These are phyloP conservation scores for Camelina sativa DNA, from an alignment of 345 rosid species.

Conservation along the genomic window DNA sequence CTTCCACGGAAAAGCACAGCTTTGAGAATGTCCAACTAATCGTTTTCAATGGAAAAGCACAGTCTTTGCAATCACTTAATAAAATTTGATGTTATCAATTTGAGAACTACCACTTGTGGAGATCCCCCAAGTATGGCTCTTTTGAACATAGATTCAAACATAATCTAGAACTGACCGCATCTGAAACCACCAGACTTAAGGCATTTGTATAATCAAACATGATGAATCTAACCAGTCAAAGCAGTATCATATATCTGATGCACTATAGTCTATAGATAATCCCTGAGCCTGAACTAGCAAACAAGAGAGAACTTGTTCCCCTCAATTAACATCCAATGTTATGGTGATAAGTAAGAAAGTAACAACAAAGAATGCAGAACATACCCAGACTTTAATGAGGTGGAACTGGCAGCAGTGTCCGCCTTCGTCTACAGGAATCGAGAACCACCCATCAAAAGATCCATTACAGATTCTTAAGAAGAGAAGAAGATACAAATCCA, in stretches of 20 bases:
- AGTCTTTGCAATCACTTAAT: no score
- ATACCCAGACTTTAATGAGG: conserved; percentile 71
- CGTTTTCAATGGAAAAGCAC: neutral
- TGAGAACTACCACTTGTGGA: neutral
- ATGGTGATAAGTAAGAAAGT: neutral
- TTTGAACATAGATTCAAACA: neutral
- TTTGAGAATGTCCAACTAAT: no score
- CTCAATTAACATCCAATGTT: neutral
- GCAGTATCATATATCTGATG: conserved; percentile 9
- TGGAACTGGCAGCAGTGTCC: conserved; percentile 57
- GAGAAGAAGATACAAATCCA: neutral
- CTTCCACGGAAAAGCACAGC: neutral
- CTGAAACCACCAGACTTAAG: neutral
- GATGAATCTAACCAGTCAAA: neutral
- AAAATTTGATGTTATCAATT: no score
- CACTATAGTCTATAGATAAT: conserved; percentile 16
- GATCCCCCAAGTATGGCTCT: conserved; percentile 6
- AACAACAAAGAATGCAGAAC: conserved; percentile 24
- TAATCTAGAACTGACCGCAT: neutral
- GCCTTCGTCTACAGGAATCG: conserved; percentile 53
- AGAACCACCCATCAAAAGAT: conserved; percentile 11
- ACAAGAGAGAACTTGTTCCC: neutral
- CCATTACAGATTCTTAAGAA: neutral
- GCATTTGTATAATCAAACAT: conserved; percentile 1
- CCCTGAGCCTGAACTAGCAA: neutral